Evolutionary conservation across 1,284 basidiomycete species (phyloP).

Genomic region (Fistulinella cinereoalba): DNA sequence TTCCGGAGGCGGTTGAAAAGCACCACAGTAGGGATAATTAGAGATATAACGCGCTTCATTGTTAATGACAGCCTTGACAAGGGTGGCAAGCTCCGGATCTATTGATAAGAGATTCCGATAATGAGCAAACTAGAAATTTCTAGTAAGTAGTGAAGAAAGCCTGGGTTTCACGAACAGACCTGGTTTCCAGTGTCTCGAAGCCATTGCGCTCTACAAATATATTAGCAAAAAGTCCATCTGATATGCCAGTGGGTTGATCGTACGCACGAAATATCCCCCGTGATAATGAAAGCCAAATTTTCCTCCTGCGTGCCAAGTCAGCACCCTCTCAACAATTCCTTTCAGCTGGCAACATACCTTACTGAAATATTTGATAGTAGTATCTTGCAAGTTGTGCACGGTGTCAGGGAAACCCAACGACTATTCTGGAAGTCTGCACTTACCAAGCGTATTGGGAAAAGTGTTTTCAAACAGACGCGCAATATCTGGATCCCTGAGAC

Average conservation of each 20-base stretch:
- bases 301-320: slow-evolving; percentile 39
- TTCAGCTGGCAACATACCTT: slow-evolving; percentile 36
- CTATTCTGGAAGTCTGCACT: slow-evolving; percentile 6
- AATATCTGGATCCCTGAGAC: slow-evolving; percentile 70
- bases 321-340: background rate
- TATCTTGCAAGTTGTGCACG: slow-evolving; percentile 44
- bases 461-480: slow-evolving; percentile 76
- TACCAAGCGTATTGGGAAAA: slow-evolving; percentile 74
- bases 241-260: slow-evolving; percentile 36
- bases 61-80: slow-evolving; percentile 74
- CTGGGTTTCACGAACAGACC: slow-evolving; percentile 33
- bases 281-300: slow-evolving; percentile 74
- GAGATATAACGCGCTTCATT: slow-evolving; percentile 74
- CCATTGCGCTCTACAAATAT: slow-evolving; percentile 56
- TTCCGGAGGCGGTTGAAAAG: slow-evolving; percentile 75
- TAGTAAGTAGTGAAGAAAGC: slow-evolving; percentile 4
- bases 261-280: slow-evolving; percentile 77
- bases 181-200: slow-evolving; percentile 76
- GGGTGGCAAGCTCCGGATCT: slow-evolving; percentile 56
- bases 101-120: slow-evolving; percentile 56
- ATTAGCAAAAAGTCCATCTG: slow-evolving; percentile 2
- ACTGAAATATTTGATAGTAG: slow-evolving; percentile 71
- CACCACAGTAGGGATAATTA: slow-evolving; percentile 70
- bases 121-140: slow-evolving; percentile 54
- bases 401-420: background rate